phyloP scores from a whole-genome alignment of 176 grass and related monocot genomes.

The Oryza australiensis region DNA sequence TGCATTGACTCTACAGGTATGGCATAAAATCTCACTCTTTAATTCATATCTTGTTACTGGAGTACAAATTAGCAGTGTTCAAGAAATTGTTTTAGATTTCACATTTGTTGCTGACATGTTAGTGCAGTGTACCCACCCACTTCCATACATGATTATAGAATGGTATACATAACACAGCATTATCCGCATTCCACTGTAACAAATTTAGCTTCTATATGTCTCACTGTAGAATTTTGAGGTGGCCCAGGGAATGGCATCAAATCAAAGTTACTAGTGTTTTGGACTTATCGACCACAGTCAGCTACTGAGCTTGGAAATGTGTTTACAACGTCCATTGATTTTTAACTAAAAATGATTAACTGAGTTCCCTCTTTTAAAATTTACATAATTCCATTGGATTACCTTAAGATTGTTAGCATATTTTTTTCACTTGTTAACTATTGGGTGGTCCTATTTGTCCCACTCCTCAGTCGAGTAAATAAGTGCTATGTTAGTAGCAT shows the following conservation, averaged over 20 bases:
- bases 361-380: not conserved
- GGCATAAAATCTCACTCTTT: slow-evolving; percentile 16
- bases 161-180: slow-evolving; percentile 1
- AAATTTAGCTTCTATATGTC: slow-evolving; percentile 19
- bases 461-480: not conserved
- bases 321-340: not conserved
- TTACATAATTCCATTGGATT: not conserved
- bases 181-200: not conserved
- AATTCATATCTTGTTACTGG: slow-evolving; percentile 1
- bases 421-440: not conserved
- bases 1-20: slow-evolving; percentile 78
- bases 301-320: slow-evolving; percentile 20
- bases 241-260: slow-evolving; percentile 8
- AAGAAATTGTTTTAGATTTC: slow-evolving; percentile 1
- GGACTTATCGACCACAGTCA: not conserved
- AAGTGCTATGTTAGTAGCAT: not conserved
- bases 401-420: not conserved
- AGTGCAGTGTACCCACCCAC: not conserved
- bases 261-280: not conserved
- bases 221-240: not conserved
- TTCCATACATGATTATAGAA: not conserved
- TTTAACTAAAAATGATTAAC: slow-evolving; percentile 10
- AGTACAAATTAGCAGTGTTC: not conserved
- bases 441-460: not conserved
- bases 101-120: not conserved